Evolutionary conservation across 2,329 filamentous ascomycete species (phyloP).

Genomic region (Ascochyta clinopodiicola): DNA sequence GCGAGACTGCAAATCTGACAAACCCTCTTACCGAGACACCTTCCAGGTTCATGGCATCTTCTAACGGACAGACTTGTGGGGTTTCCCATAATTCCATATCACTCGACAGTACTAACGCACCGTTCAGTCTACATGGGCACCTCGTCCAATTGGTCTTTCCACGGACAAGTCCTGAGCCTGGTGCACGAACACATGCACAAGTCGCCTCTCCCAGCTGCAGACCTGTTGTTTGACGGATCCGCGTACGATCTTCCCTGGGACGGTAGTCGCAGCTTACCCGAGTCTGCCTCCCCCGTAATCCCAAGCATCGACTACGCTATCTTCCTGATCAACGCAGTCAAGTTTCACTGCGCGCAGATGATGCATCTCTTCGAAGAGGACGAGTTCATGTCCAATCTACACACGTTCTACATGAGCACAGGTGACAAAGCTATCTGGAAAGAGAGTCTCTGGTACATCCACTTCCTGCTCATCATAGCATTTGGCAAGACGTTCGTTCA

Average conservation of each 20-base stretch:
- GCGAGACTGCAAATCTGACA: constrained; percentile 29
- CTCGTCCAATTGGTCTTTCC: constrained; percentile 65
- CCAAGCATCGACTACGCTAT: constrained; percentile 60
- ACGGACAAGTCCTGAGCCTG: constrained; percentile 57
- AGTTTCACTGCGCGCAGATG: constrained; percentile 62
- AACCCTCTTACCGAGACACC: constrained; percentile 35
- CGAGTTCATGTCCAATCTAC: constrained; percentile 56
- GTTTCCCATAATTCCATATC: background rate
- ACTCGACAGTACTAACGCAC: background rate
- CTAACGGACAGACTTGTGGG: constrained; percentile 30
- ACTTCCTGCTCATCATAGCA: constrained; percentile 61
- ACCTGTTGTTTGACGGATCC: constrained; percentile 59
- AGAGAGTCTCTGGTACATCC: constrained; percentile 58
- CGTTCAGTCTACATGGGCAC: constrained; percentile 59
- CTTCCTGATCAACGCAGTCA: constrained; percentile 63
- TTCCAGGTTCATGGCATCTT: constrained; percentile 37
- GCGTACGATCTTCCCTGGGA: constrained; percentile 62
- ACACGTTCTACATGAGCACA: constrained; percentile 50
- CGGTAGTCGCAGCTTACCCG: constrained; percentile 43
- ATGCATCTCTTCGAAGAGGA: constrained; percentile 63
- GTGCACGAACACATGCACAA: constrained; percentile 57
- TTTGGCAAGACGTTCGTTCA: constrained; percentile 63
- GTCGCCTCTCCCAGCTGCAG: constrained; percentile 52
- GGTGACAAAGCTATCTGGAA: constrained; percentile 33
- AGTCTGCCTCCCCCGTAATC: constrained; percentile 48